Base-by-base conservation (phyloP, 2,329 filamentous ascomycete species). In the Diaporthe velutina region DNA sequence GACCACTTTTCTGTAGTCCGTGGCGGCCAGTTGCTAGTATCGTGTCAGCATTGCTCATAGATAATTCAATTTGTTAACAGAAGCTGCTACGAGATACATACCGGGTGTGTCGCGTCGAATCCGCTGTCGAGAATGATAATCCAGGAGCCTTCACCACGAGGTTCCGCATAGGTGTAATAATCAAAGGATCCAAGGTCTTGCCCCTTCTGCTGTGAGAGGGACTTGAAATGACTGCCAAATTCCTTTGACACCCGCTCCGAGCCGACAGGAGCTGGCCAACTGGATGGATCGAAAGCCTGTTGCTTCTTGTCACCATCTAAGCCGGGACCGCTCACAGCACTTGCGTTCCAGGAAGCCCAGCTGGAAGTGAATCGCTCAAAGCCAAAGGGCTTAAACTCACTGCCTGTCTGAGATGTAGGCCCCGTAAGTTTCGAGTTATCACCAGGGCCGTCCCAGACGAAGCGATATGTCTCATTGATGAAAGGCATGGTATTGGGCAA, bases 201-300 rank as follows among this genome's bases (percentile, higher is more conserved):
- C 13, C 73, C 73, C 66, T 74, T 74, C n/a, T 74, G 64, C 45
- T 74, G 73, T 50, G 73, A 74, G 42, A 74, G 45, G 3, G n/a
- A 22, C 35, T 71, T 74, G n/a, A 74, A 55, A 17, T 74, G n/a
- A 17, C 33, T 22, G 28, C 38, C 28, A 17, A 5, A 15, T n/a
- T n/a, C 15, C 12, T n/a, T 9, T 3, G 8, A 2, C 7, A 70
- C 38, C 8, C 25, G 61, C 12, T 61, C 4, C 3, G 66, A 70
- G 25, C 64, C 66, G 7, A 57, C 71, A 3, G 73, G 72, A 12
- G 28, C 33, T n/a, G 72, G 61, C 25, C 25, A 73, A 8, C 8
- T 12, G 9, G 8, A 6, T 57, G 72, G 72, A 2, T 54, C 55
- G n/a, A 70, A 61, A 12, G 6, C 55, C 19, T 30, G 72, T 9